These are phyloP conservation scores for Sicyos edulis DNA, from an alignment of 306 rosid genomes.

Conservation along the genomic window DNA sequence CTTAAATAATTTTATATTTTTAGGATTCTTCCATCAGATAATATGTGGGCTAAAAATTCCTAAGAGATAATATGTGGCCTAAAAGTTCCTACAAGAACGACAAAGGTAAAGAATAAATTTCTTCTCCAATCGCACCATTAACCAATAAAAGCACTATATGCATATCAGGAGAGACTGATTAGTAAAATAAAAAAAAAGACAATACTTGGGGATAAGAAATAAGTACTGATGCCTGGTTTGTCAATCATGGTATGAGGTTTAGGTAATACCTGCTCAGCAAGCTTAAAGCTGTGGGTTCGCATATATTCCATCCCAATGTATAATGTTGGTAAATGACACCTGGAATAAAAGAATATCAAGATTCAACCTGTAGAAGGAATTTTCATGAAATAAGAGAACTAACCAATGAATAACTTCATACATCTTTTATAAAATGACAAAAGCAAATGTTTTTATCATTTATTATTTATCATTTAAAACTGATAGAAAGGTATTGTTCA, in stretches of 20 bases:
- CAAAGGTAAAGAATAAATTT: background rate
- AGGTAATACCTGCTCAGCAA: constrained; percentile 78
- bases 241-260: constrained; percentile 4
- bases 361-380: constrained; percentile 50
- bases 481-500: background rate
- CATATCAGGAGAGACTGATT: background rate
- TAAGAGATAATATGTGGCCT: background rate
- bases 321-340: constrained; percentile 96
- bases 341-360: constrained; percentile 72
- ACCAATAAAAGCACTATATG: constrained; percentile 7
- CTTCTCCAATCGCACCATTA: background rate
- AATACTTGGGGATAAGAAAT: background rate
- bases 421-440: background rate
- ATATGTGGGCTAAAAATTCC: background rate
- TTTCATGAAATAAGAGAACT: constrained; percentile 43
- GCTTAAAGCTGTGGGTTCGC: constrained; percentile 96
- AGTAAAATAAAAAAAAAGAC: background rate
- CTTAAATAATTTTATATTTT: background rate
- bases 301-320: constrained; percentile 99
- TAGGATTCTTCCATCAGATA: background rate
- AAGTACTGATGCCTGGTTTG: background rate
- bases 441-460: background rate
- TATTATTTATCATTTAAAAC: constrained; percentile 1
- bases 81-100: background rate
- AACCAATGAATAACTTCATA: constrained; percentile 8